Percentiles rank a stretch among this genome's conserved stretches.
Conservation (phyloP, 768 basidiomycete genomes). For the Hortiboletus campestris region DNA sequence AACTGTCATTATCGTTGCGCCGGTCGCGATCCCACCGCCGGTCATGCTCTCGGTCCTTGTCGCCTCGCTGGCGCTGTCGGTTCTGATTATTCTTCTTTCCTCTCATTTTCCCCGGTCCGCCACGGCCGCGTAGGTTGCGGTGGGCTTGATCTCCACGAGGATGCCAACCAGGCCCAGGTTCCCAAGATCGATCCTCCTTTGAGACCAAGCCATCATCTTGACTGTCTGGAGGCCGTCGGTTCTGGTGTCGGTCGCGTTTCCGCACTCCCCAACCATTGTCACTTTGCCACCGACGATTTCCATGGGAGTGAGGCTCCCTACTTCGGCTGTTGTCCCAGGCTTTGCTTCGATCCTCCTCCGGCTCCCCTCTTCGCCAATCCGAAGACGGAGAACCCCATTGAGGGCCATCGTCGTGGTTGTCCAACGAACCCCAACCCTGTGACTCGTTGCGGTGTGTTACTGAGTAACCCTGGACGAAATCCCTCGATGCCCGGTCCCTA, state of each 20-base stretch:
- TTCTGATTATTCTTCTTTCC: constrained; percentile 36
- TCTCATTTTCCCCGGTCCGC: constrained; percentile 38
- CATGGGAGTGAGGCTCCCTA: constrained; percentile 34
- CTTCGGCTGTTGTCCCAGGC: constrained; percentile 36
- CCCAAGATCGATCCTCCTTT: constrained; percentile 63
- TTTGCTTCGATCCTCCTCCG: constrained; percentile 39
- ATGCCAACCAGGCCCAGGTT: constrained; percentile 70
- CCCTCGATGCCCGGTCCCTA: constrained; percentile 47
- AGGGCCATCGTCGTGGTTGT: constrained; percentile 41
- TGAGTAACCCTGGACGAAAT: constrained; percentile 45
- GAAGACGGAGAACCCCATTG: constrained; percentile 44
- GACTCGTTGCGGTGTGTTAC: constrained; percentile 48
- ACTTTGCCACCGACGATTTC: constrained; percentile 33
- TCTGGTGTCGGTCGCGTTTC: constrained; percentile 46
- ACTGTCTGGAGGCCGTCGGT: constrained; percentile 30
- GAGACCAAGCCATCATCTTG: constrained; percentile 21
- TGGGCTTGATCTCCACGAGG: constrained; percentile 40
- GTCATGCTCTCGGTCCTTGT: constrained; percentile 28
- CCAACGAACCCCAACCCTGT: constrained; percentile 40
- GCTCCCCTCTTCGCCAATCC: constrained; percentile 40
- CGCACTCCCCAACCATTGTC: constrained; percentile 53
- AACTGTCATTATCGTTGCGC: constrained; percentile 57
- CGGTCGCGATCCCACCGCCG: constrained; percentile 39
- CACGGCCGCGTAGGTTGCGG: constrained; percentile 37
- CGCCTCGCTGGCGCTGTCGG: constrained; percentile 33